Evolutionary conservation across 352 stramenopile species (phyloP).

Genomic region (Phytophthora sp.): DNA sequence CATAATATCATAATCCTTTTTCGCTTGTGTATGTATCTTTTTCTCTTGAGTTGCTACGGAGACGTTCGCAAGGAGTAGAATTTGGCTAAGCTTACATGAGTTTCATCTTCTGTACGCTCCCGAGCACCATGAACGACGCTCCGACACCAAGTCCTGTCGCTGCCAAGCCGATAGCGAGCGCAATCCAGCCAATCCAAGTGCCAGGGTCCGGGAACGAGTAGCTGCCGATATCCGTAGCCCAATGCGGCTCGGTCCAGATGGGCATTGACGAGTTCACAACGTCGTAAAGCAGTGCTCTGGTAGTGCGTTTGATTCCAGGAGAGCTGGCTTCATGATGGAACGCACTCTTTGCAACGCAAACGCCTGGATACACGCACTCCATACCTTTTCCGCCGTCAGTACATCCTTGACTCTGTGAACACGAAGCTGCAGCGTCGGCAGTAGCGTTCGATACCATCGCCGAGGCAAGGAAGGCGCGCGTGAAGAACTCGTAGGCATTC

Average conservation of each 20-base stretch:
- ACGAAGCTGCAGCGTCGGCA: conserved; percentile 41
- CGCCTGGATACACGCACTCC: conserved; percentile 82
- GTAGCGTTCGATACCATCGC: conserved; percentile 54
- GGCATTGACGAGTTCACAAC: conserved; percentile 71
- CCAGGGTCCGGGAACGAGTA: conserved; percentile 86
- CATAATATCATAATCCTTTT: too few relatives aligned
- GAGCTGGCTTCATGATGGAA: conserved; percentile 85
- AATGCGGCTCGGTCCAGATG: conserved; percentile 81
- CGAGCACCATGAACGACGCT: conserved; percentile 57
- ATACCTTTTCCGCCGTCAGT: conserved; percentile 49
- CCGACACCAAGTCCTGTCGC: conserved; percentile 51
- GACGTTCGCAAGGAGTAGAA: too few relatives aligned
- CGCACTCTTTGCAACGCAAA: conserved; percentile 60
- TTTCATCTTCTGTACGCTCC: conserved; percentile 84
- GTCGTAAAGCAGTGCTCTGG: conserved; percentile 53
- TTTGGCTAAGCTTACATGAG: conserved; percentile 70
- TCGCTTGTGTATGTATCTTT: too few relatives aligned
- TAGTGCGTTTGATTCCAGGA: conserved; percentile 64
- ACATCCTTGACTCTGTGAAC: conserved; percentile 65
- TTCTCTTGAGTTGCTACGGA: too few relatives aligned
- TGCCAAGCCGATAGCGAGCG: conserved; percentile 55
- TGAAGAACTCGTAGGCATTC: conserved; percentile 86
- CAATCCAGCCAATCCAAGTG: conserved; percentile 73
- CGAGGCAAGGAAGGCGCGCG: conserved; percentile 69
- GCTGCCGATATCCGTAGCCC: conserved; percentile 67